phyloP scores from a whole-genome alignment of 129 eudicot species.

The Logfia minima region DNA sequence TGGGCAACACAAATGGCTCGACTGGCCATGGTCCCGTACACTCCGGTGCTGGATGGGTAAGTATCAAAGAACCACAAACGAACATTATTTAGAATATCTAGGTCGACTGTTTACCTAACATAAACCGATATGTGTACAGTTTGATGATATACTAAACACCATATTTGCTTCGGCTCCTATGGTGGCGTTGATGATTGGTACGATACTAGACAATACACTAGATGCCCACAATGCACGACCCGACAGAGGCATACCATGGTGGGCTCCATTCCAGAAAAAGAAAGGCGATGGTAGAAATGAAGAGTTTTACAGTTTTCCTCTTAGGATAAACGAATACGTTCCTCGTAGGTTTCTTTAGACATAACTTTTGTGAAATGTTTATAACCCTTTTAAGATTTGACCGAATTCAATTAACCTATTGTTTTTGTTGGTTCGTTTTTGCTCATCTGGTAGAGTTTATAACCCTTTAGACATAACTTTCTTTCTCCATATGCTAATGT shows the following conservation, averaged over 20 bases:
- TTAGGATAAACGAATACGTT: constrained; percentile 57
- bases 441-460: constrained; percentile 8
- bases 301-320: constrained; percentile 82
- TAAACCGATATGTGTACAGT: constrained; percentile 45
- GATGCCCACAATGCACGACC: constrained; percentile 48
- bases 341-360: constrained; percentile 64
- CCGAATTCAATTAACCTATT: background rate
- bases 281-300: constrained; percentile 88
- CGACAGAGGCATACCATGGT: constrained; percentile 90
- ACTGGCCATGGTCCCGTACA: constrained; percentile 70
- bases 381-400: background rate
- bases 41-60: constrained; percentile 87
- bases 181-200: constrained; percentile 74
- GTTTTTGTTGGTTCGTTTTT: constrained; percentile 20
- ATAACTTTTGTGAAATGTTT: constrained; percentile 12
- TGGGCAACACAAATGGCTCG: constrained; percentile 51
- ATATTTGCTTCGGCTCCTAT: constrained; percentile 77
- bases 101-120: constrained; percentile 5
- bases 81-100: background rate
- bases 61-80: background rate
- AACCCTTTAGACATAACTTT: background rate
- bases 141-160: constrained; percentile 77
- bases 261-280: constrained; percentile 76
- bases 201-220: constrained; percentile 65
- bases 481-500: background rate